phyloP scores from a whole-genome alignment of 208 protist genomes.

The Kentomonas sorsogonicus region DNA sequence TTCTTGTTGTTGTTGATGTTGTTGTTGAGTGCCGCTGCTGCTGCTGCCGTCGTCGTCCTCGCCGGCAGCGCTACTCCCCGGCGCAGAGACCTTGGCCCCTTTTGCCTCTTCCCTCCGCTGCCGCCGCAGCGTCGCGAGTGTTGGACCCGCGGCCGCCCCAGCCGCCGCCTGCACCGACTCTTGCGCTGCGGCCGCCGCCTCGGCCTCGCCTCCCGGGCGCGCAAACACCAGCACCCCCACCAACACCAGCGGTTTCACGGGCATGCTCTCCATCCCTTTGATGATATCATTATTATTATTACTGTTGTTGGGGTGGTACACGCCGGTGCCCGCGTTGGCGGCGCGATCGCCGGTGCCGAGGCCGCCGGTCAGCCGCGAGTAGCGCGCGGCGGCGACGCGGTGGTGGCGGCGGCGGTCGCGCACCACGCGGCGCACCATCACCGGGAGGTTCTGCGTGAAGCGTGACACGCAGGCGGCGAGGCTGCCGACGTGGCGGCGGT shows the following conservation, averaged over 20 bases:
- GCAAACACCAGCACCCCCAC: constrained; percentile 76
- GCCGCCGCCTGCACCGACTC: neutral
- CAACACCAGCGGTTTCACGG: constrained; percentile 84
- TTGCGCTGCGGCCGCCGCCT: constrained; percentile 1
- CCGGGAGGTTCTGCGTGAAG: constrained; percentile 74
- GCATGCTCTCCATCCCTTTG: constrained; percentile 85
- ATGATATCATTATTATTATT: too few relatives aligned
- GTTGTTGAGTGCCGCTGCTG: constrained; percentile 68
- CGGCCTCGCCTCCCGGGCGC: constrained; percentile 15
- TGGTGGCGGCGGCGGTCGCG: constrained; percentile 48
- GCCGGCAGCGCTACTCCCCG: neutral
- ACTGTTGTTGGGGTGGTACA: too few relatives aligned
- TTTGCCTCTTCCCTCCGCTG: constrained; percentile 8
- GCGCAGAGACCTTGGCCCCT: neutral
- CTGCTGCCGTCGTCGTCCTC: constrained; percentile 15
- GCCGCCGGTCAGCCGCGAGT: constrained; percentile 34
- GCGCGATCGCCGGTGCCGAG: constrained; percentile 55
- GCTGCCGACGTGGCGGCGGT: constrained; percentile 56
- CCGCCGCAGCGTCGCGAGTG: neutral
- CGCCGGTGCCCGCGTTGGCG: constrained; percentile 45
- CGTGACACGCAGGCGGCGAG: constrained; percentile 67
- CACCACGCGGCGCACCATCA: constrained; percentile 78
- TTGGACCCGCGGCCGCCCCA: neutral
- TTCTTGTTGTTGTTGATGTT: too few relatives aligned
- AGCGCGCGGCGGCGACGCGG: constrained; percentile 35